These are phyloP conservation scores for Neurospora crassa DNA, from an alignment of 2,329 filamentous ascomycete genomes.

Conservation along the genomic window DNA sequence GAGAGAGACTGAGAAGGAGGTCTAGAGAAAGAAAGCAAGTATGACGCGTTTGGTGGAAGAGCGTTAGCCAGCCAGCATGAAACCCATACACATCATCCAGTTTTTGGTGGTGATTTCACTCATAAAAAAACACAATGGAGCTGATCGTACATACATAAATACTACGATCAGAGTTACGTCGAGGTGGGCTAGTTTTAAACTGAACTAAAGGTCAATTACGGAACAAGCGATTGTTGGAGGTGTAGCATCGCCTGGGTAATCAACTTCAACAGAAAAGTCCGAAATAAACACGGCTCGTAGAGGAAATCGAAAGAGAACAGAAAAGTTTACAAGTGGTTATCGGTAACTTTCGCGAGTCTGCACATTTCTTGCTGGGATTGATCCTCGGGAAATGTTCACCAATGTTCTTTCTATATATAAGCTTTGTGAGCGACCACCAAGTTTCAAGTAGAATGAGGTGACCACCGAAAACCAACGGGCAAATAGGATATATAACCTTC, in stretches of 20 bases:
- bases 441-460: neutral
- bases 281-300: neutral
- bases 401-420: neutral
- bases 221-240: no score
- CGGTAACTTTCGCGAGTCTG: neutral
- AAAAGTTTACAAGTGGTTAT: neutral
- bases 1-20: neutral
- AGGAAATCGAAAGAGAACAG: neutral
- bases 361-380: neutral
- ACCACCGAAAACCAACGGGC: neutral
- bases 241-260: no score
- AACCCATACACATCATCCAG: neutral
- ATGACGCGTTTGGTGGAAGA: neutral
- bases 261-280: neutral
- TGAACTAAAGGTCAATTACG: no score
- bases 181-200: no score
- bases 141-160: no score
- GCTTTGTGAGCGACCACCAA: neutral
- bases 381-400: neutral
- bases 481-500: neutral
- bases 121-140: no score
- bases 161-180: no score
- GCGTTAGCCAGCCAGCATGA: neutral
- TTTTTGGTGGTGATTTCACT: no score
- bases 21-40: neutral